Percentiles rank a stretch among this genome's conserved stretches.
phyloP scores from a whole-genome alignment of 2,329 filamentous ascomycete species.

The Sporothrix euskadiensis region DNA sequence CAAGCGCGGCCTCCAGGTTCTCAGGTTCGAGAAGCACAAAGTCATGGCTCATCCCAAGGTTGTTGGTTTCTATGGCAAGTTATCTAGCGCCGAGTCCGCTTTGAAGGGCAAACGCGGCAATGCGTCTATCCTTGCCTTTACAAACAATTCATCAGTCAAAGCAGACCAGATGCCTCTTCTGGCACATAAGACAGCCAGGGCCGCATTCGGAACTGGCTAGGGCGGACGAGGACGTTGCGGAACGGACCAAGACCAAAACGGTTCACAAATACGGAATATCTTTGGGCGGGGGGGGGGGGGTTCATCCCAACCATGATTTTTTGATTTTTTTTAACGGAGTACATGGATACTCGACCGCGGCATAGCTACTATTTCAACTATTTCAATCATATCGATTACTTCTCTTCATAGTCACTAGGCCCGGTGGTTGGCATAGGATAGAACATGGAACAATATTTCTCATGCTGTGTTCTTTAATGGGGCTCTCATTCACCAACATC shows the following conservation, averaged over 20 bases:
- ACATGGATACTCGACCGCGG: neutral
- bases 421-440: neutral
- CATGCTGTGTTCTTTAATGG: neutral
- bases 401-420: neutral
- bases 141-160: conserved; percentile 40
- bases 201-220: neutral
- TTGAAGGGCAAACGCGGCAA: conserved; percentile 37
- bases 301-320: neutral
- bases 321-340: neutral
- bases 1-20: conserved; percentile 82
- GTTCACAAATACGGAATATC: neutral
- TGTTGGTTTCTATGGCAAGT: conserved; percentile 77
- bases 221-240: neutral
- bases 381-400: neutral
- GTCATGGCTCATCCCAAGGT: conserved; percentile 94
- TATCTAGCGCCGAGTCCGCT: conserved; percentile 67
- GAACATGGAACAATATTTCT: neutral
- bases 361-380: neutral
- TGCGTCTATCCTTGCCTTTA: conserved; percentile 46
- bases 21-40: conserved; percentile 84
- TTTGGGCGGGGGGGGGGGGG: no score
- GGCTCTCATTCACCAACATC: no score
- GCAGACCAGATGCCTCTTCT: conserved; percentile 39
- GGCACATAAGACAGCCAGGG: conserved; percentile 10
- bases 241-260: no score